Base-by-base conservation (phyloP, 176 grass and related monocot species). In the Zea mays region DNA sequence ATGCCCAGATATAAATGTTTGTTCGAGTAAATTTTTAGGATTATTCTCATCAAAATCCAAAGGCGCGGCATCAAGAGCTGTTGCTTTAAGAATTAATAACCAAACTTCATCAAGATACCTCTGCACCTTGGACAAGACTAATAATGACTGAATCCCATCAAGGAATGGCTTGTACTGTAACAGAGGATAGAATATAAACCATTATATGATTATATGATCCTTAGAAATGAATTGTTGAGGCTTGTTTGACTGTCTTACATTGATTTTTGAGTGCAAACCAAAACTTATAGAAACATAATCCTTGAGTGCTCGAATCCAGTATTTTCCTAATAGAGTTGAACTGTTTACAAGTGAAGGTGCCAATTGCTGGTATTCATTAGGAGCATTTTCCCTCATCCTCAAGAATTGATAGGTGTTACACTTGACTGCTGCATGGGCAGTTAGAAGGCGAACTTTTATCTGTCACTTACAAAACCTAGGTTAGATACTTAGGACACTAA, bases 371-470 rank as follows among this genome's bases (percentile, higher is more conserved):
- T 98, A 88, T 71, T 92, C 95, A 77, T 98, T 77, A 17, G 87
- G 87, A 86, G 82, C 62, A 79, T 90, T 66, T 84, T 91, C 90
- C 82, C 92, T 86, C 60, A 75, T 75, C 54, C 78, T 78, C 83
- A 94, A 85, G 83, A 98, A 92, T 55, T 88, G 87, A 77, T 94
- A 94, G 21, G 88, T 86, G 65, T 86, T 94, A 83, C 89, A 88
- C 87, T 98, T 98, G 77, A 98, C 89, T 81, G 91, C 93, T 66
- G 95, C 95, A 92, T 98, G 95, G 60, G 91, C 95, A 84, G 87
- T 79, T 61, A 98, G 71, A 69, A 98, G 85, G 73, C 85, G 85
- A 46, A 98, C 76, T 88, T 98, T 94, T 71, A 98, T 98, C 95
- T 97, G 63, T 84, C 60, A 88, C 38, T 79, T 46, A 82, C 20